Evolutionary conservation across 495 filamentous ascomycete genomes (phyloP).

Genomic region (Podospora tetraspora): DNA sequence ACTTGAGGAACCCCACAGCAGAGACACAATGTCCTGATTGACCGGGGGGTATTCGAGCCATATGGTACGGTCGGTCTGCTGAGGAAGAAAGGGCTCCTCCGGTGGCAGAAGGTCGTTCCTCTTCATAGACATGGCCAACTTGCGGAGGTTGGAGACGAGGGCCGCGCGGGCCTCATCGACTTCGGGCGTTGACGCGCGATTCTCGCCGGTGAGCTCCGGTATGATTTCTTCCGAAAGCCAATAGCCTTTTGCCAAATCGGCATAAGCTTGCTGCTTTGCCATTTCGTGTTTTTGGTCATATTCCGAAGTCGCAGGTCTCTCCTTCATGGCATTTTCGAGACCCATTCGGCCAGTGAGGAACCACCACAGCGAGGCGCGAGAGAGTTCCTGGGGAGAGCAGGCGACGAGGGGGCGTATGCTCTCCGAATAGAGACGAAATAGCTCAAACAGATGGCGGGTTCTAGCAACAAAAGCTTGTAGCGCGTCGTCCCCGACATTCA

Average conservation of each 20-base stretch:
- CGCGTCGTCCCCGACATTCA: slow-evolving; percentile 54
- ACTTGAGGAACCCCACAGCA: slow-evolving; percentile 58
- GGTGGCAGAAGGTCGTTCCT: slow-evolving; percentile 69
- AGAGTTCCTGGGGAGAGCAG: slow-evolving; percentile 57
- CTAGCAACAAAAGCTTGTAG: slow-evolving; percentile 61
- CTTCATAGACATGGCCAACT: slow-evolving; percentile 74
- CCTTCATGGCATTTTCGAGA: slow-evolving; percentile 64
- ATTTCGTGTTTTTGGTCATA: slow-evolving; percentile 37
- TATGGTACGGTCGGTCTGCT: slow-evolving; percentile 65
- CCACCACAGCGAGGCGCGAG: slow-evolving; percentile 77
- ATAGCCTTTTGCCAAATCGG: slow-evolving; percentile 75
- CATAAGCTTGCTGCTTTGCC: slow-evolving; percentile 59
- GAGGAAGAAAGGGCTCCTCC: slow-evolving; percentile 56
- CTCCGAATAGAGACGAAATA: slow-evolving; percentile 69
- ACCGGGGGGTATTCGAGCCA: slow-evolving; percentile 70
- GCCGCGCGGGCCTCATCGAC: slow-evolving; percentile 49
- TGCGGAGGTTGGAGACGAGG: slow-evolving; percentile 58
- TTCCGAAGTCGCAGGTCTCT: slow-evolving; percentile 47
- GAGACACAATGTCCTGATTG: slow-evolving; percentile 58
- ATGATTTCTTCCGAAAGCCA: slow-evolving; percentile 72
- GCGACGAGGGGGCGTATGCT: slow-evolving; percentile 56
- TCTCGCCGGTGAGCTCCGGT: slow-evolving; percentile 43
- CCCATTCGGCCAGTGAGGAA: slow-evolving; percentile 70
- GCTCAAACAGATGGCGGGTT: slow-evolving; percentile 58
- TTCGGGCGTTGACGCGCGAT: slow-evolving; percentile 33